A percentile compares a stretch with the other conserved stretches of the same genome.
These are phyloP conservation scores for Fusarium siculi DNA, from an alignment of 2,329 filamentous ascomycete genomes.

Conservation along the genomic window DNA sequence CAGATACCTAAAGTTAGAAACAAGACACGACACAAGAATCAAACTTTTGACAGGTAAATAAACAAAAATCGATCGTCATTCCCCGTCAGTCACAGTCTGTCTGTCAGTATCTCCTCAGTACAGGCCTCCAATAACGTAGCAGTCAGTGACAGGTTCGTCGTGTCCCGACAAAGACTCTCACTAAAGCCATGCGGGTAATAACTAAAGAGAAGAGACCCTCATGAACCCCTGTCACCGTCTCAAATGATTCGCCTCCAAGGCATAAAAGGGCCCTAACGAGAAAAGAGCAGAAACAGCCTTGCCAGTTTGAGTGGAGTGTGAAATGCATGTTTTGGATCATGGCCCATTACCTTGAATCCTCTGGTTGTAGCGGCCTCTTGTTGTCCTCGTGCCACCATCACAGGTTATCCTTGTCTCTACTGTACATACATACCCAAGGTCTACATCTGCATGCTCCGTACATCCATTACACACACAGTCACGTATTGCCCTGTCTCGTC, in stretches of 20 bases:
- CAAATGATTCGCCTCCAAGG: conserved; percentile 32
- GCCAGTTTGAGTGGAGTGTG: conserved; percentile 9
- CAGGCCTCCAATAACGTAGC: conserved; percentile 7
- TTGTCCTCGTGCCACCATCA: conserved; percentile 36
- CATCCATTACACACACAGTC: conserved; percentile 7
- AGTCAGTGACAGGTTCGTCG: neutral
- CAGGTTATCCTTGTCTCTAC: conserved; percentile 20
- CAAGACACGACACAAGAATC: neutral
- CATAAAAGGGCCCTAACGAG: conserved; percentile 18
- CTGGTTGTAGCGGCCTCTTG: conserved; percentile 15
- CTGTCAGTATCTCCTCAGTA: neutral
- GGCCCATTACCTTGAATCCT: conserved; percentile 25
- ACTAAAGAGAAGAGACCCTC: neutral
- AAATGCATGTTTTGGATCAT: conserved; percentile 29
- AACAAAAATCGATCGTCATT: neutral
- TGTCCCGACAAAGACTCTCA: conserved; percentile 4
- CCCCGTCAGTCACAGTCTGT: neutral
- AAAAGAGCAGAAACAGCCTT: conserved; percentile 29
- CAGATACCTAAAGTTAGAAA: neutral
- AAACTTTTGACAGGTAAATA: conserved; percentile 8
- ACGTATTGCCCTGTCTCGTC: conserved; percentile 2
- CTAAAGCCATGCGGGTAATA: conserved; percentile 22
- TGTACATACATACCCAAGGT: neutral
- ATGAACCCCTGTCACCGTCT: conserved; percentile 19
- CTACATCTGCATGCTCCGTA: neutral